Percentiles rank a stretch among this genome's conserved stretches.
Evolutionary conservation across 805 yeast species (phyloP).

Genomic region (Saturnispora sanitii): DNA sequence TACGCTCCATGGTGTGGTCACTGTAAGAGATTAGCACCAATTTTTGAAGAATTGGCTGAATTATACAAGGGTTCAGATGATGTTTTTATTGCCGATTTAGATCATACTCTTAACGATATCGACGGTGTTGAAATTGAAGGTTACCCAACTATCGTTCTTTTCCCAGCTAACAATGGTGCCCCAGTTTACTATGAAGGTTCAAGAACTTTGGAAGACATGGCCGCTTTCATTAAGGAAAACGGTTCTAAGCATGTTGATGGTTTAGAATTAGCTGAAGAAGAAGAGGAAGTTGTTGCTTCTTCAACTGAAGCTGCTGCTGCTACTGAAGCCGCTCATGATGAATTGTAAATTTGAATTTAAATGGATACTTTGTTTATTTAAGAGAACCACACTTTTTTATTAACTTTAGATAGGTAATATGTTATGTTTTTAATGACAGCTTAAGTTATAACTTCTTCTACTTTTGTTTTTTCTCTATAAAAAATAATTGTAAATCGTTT

Average conservation of each 20-base stretch:
- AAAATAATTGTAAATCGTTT: too few relatives aligned
- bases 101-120: conserved; percentile 86
- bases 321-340: conserved; percentile 12
- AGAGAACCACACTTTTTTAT: neutral
- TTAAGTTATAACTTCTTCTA: neutral
- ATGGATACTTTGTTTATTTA: neutral
- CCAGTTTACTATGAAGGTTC: conserved; percentile 59
- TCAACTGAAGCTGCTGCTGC: conserved; percentile 18
- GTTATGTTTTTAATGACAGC: too few relatives aligned
- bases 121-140: conserved; percentile 65
- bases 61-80: conserved; percentile 44
- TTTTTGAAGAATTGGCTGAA: conserved; percentile 68
- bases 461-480: neutral
- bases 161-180: conserved; percentile 70
- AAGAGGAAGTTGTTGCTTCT: conserved; percentile 18
- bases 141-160: conserved; percentile 85
- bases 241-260: conserved; percentile 61
- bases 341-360: conserved; percentile 12
- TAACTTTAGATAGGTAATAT: too few relatives aligned
- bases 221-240: conserved; percentile 58
- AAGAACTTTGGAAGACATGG: conserved; percentile 65
- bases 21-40: conserved; percentile 63
- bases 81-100: conserved; percentile 74
- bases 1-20: conserved; percentile 99
- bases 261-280: conserved; percentile 19